Percentiles rank a stretch among this genome's conserved stretches.
Conservation (phyloP, 305 asterid species). For the Fraxinus dipetala region DNA sequence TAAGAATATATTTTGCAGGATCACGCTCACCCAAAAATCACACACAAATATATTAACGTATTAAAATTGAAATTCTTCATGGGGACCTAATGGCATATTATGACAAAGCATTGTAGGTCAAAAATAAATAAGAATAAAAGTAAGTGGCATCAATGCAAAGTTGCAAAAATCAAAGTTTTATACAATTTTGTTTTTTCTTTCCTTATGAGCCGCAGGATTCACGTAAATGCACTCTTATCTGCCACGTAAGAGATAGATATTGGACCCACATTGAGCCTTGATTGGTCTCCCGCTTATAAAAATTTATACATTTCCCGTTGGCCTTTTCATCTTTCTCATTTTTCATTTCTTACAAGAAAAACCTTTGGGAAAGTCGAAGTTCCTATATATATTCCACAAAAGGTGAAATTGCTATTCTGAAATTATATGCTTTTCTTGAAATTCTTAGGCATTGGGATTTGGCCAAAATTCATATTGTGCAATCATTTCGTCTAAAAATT, state of each 20-base stretch:
- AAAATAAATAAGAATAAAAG: neutral
- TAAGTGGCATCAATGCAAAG: neutral
- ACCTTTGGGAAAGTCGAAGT: conserved; percentile 12
- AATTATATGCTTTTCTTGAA: neutral
- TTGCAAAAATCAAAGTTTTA: neutral
- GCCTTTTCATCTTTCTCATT: conserved; percentile 29
- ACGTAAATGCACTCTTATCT: conserved; percentile 52
- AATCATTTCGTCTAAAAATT: neutral
- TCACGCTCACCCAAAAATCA: neutral
- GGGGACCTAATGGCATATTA: neutral
- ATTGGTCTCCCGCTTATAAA: conserved; percentile 65
- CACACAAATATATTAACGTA: neutral
- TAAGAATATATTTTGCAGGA: neutral
- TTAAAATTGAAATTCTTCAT: neutral
- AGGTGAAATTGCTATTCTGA: neutral
- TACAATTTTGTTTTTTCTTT: neutral
- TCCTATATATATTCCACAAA: neutral
- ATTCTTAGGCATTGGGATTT: neutral
- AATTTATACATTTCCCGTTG: conserved; percentile 31
- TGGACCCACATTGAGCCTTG: conserved; percentile 41
- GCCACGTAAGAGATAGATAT: conserved; percentile 41
- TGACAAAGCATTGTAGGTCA: neutral
- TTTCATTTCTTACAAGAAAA: conserved; percentile 5
- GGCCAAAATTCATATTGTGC: neutral
- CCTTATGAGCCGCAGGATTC: conserved; percentile 44